Percentiles rank a stretch among this genome's conserved stretches.
Evolutionary conservation across 352 stramenopile species (phyloP).

Genomic region (Globisporangium alternatum): DNA sequence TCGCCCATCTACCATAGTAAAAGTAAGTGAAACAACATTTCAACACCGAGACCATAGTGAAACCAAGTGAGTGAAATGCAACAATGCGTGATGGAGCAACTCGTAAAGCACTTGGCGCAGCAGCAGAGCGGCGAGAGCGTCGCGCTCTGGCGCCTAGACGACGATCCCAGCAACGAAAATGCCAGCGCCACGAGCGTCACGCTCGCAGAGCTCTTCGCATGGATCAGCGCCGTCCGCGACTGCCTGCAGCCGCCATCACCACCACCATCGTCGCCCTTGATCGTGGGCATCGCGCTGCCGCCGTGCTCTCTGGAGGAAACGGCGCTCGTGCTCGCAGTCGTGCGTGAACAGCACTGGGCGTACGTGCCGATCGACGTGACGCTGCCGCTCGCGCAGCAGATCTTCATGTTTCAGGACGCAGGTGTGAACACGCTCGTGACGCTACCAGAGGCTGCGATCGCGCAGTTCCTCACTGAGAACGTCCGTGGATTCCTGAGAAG

Average conservation of each 20-base stretch:
- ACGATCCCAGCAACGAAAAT: not conserved
- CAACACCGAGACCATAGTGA: too few relatives aligned
- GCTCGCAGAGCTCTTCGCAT: conserved; percentile 9
- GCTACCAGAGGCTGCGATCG: conserved; percentile 19
- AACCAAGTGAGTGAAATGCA: not conserved
- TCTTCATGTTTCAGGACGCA: conserved; percentile 24
- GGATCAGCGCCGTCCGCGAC: conserved; percentile 9
- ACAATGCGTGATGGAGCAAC: not conserved
- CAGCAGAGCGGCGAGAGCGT: not conserved
- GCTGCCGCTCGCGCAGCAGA: conserved; percentile 28
- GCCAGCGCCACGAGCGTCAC: conserved; percentile 1
- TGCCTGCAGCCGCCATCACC: not conserved
- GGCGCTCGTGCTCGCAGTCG: conserved; percentile 34
- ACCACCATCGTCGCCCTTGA: not conserved
- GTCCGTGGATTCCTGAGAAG: not conserved
- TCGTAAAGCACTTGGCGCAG: not conserved
- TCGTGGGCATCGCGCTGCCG: conserved; percentile 40
- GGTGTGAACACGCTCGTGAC: conserved; percentile 32
- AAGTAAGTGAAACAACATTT: too few relatives aligned
- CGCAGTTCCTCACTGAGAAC: conserved; percentile 14
- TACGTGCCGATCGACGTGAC: conserved; percentile 49
- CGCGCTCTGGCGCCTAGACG: conserved; percentile 6
- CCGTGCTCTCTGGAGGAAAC: conserved; percentile 52
- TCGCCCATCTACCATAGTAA: too few relatives aligned
- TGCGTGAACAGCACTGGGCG: conserved; percentile 24